Conservation (phyloP, 305 asterid species). For the Fraxinus platypoda region DNA sequence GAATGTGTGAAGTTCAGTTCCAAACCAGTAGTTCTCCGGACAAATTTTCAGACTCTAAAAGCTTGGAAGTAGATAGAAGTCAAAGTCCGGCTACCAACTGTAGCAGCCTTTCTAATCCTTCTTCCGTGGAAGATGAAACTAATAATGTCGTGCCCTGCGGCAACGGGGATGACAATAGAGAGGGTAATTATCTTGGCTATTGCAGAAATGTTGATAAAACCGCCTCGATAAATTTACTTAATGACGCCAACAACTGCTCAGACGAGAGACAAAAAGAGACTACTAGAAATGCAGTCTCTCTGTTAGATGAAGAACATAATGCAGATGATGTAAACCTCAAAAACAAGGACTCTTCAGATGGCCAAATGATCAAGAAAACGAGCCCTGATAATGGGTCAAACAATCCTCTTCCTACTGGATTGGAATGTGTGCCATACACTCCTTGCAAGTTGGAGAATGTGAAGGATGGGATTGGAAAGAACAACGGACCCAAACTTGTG, state of each 20-base stretch:
- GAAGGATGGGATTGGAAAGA: slow-evolving; percentile 44
- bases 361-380: slow-evolving; percentile 37
- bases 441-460: slow-evolving; percentile 68
- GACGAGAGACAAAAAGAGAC: slow-evolving; percentile 39
- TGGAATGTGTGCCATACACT: slow-evolving; percentile 59
- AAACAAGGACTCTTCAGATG: slow-evolving; percentile 38
- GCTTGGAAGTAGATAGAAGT: slow-evolving; percentile 42
- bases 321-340: slow-evolving; percentile 30
- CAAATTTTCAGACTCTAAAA: slow-evolving; percentile 29
- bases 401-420: slow-evolving; percentile 37
- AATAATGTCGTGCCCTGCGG: slow-evolving; percentile 39
- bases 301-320: slow-evolving; percentile 31
- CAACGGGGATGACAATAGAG: slow-evolving; percentile 34
- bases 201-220: slow-evolving; percentile 26
- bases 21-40: slow-evolving; percentile 34
- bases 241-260: slow-evolving; percentile 13
- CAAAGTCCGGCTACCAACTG: slow-evolving; percentile 62
- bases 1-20: slow-evolving; percentile 39
- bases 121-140: slow-evolving; percentile 84
- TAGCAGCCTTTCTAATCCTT: slow-evolving; percentile 84
- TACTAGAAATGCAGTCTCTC: slow-evolving; percentile 17
- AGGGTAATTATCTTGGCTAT: slow-evolving; percentile 29
- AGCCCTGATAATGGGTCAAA: slow-evolving; percentile 52
- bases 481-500: slow-evolving; percentile 30
- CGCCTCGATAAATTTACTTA: slow-evolving; percentile 23